Evolutionary conservation across 768 basidiomycete genomes (phyloP), one percentile per base, ranked within the genome.

Genomic region (Amanita muscaria): DNA sequence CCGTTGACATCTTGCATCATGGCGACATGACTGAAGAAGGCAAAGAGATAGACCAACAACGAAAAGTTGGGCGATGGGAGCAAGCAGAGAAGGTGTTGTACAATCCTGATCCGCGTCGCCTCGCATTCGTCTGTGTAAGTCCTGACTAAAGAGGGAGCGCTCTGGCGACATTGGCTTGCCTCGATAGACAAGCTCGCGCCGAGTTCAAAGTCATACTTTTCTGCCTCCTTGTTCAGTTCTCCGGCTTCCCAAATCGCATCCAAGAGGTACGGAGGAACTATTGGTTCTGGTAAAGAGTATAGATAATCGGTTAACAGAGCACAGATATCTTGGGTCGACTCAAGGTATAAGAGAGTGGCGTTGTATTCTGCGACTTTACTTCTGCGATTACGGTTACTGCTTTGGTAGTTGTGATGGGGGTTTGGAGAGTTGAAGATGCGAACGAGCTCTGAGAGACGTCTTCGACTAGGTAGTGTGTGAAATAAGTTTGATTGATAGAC

Each of bases 1-100:
- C 63, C 65, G 42, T 64, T 63, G 40, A 65, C 66, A 24, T 63
- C 63, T 10, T 51, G 47, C 10, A 59, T 58, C 43, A 65, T 51
- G 7, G 61, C 60, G 1, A 69, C 63, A 48, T 69, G 69, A 29
- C 63, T 64, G 53, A 72, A 66, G 49, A 73, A 72, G 0, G 67
- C 64, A 42, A 72, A 56, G 30, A 72, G 57, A 49, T 72, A 72
- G n/a, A 72, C 59, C 14, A 73, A 48, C 3, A 70, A 51, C 1
- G 64, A 66, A 46, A 70, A 64, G 31, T 69, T 63, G 4, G 70
- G 61, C 3, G 64, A 59, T 6, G 72, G 70, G 4, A 73, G 60
- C 5, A 73, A 60, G n/a, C 63, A 66, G 15, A 73, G 53, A 19
- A 71, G 51, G 10, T 65, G 56, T 42, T 64, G 65, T 0, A 63